These are phyloP conservation scores for Mucor irregularis DNA, from an alignment of 371 early-diverging fungal genomes.

Conservation along the genomic window DNA sequence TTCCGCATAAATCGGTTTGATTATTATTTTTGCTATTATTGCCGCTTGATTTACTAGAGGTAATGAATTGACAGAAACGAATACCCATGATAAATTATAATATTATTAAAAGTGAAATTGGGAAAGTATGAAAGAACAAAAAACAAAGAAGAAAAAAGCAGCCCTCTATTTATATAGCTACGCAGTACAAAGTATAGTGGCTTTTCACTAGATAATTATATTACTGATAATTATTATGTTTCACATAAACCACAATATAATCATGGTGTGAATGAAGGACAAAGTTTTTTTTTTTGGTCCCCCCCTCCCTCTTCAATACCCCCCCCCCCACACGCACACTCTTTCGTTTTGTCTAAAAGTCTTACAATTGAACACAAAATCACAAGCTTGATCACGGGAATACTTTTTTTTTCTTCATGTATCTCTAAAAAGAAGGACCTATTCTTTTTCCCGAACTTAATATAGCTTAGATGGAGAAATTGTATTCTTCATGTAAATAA, in stretches of 20 bases:
- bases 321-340: background rate
- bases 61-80: slow-evolving; percentile 13
- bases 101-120: background rate
- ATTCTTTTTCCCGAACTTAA: too few species aligned
- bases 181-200: too few species aligned
- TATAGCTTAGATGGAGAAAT: too few species aligned
- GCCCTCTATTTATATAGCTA: slow-evolving; percentile 11
- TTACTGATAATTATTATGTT: slow-evolving; percentile 20
- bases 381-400: slow-evolving; percentile 26
- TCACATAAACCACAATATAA: slow-evolving; percentile 21
- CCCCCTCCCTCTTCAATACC: background rate
- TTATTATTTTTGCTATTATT: slow-evolving; percentile 2
- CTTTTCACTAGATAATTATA: slow-evolving; percentile 3
- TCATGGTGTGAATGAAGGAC: slow-evolving; percentile 23
- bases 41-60: slow-evolving; percentile 12
- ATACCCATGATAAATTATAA: slow-evolving; percentile 6
- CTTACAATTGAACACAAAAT: slow-evolving; percentile 11
- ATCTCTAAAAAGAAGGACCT: background rate
- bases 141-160: background rate
- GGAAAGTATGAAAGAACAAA: slow-evolving; percentile 2
- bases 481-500: too few species aligned
- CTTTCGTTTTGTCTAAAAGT: slow-evolving; percentile 1
- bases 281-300: background rate
- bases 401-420: background rate
- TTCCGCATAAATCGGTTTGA: background rate